Conservation (phyloP, 2,329 filamentous ascomycete genomes). For the Didymella pomorum region DNA sequence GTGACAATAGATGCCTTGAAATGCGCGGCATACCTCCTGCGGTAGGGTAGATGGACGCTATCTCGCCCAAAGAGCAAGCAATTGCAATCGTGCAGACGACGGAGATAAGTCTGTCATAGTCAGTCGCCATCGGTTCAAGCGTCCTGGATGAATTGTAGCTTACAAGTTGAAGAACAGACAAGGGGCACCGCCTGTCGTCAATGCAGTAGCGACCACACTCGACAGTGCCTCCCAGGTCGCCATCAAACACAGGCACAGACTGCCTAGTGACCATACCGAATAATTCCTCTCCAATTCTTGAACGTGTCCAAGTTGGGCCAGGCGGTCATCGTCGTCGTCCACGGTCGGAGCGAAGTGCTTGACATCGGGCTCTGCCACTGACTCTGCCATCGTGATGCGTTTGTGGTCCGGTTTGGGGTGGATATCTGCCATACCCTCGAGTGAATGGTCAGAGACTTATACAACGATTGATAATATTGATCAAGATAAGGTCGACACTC, state of each 20-base stretch:
- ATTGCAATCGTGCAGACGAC: conserved; percentile 68
- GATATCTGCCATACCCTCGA: conserved; percentile 8
- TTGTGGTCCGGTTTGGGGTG: conserved; percentile 12
- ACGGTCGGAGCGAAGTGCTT: conserved; percentile 14
- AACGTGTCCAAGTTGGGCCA: conserved; percentile 33
- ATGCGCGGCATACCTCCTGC: conserved; percentile 64
- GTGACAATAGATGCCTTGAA: background rate
- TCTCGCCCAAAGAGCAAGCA: conserved; percentile 73
- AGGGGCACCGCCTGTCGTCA: conserved; percentile 57
- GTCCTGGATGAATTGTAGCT: conserved; percentile 1
- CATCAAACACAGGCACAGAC: conserved; percentile 59
- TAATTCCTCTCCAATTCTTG: conserved; percentile 49
- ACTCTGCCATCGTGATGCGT: conserved; percentile 22
- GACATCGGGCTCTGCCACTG: conserved; percentile 17
- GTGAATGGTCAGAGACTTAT: conserved; percentile 10
- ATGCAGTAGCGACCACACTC: conserved; percentile 56
- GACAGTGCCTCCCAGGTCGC: conserved; percentile 62
- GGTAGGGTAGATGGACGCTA: conserved; percentile 76
- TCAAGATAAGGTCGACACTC: conserved; percentile 13
- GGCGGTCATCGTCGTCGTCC: conserved; percentile 26
- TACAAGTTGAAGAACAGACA: conserved; percentile 59
- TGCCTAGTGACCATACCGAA: conserved; percentile 56
- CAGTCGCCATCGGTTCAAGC: background rate
- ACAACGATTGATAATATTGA: background rate
- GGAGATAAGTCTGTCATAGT: conserved; percentile 50